Evolutionary conservation across 2,329 filamentous ascomycete species (phyloP), one percentile per base, ranked within the genome.

Genomic region (Setomelanomma holmii): DNA sequence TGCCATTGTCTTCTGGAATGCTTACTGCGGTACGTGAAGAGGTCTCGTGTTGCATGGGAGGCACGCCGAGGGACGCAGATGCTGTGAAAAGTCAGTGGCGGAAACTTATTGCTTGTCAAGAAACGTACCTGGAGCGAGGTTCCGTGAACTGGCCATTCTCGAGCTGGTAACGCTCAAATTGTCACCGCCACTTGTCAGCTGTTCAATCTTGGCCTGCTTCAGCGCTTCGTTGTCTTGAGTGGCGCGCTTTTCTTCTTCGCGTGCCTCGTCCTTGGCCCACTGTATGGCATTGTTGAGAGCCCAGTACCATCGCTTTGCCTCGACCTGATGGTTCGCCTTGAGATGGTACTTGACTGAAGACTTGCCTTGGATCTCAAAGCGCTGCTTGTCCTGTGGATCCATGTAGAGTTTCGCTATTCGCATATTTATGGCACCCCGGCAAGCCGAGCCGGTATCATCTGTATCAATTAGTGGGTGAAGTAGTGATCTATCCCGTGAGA

Each of bases 291-390:
- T 99, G 78, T 99, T 99, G 58, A 99, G 80, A 0, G 95, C 91
- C 95, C 95, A 99, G 76, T 96, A 99, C 95, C 95, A 99, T 49
- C 95, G 86, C 77, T 99, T 99, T 5, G 95, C 93, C 75, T 99
- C 95, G 22, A 98, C 93, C 70, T 97, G 90, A 75, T 99, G 95
- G 68, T 99, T 99, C 0, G 95, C 95, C 75, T 96, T 98, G 46
- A 99, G 82, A 42, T 96, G 93, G 73, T 99, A 99, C 77, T 97
- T 99, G 73, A 99, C 95, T 0, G 93, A 98, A 1, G 93, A 97
- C 76, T 99, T 99, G 45, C 95, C 95, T 56, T 93, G 91, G 46
- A 99, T 98, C 70, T 99, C 95, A 67, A 99, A 98, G 53, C 93
- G 92, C 40, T 93, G 93, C 80, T 98, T 99, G 73, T 99, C 95